These are phyloP conservation scores for Phytophthora parvispora DNA, from an alignment of 352 stramenopile species.

Conservation along the genomic window DNA sequence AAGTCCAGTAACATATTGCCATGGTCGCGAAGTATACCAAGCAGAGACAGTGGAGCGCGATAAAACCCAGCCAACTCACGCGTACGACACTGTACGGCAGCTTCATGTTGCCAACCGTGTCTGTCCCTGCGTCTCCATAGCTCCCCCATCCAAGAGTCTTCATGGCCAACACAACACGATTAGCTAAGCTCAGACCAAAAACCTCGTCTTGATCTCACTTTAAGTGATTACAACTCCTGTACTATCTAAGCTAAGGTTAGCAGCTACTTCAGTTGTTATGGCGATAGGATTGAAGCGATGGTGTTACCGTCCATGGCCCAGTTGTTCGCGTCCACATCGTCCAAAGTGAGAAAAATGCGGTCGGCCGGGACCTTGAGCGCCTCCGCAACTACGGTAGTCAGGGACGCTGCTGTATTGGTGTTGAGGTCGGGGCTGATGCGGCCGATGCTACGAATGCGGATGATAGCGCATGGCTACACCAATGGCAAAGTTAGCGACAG, in stretches of 20 bases:
- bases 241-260: background rate
- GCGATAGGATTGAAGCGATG: too few relatives aligned
- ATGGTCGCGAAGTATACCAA: too few relatives aligned
- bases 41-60: too few relatives aligned
- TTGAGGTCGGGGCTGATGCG: constrained; percentile 44
- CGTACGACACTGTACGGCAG: too few relatives aligned
- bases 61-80: too few relatives aligned
- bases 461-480: constrained; percentile 47
- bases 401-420: constrained; percentile 30
- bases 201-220: too few relatives aligned
- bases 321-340: constrained; percentile 42
- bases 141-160: too few relatives aligned
- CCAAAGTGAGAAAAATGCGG: constrained; percentile 55
- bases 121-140: too few relatives aligned
- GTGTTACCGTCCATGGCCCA: constrained; percentile 28
- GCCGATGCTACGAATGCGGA: constrained; percentile 49
- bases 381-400: constrained; percentile 31
- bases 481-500: background rate
- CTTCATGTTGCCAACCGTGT: too few relatives aligned
- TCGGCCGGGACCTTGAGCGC: constrained; percentile 31
- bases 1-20: background rate
- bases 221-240: too few relatives aligned
- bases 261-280: background rate
- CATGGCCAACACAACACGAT: too few relatives aligned
- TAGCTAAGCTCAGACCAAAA: too few relatives aligned